phyloP scores from a whole-genome alignment of 2,329 filamentous ascomycete genomes.

The Venturia oleaginea region DNA sequence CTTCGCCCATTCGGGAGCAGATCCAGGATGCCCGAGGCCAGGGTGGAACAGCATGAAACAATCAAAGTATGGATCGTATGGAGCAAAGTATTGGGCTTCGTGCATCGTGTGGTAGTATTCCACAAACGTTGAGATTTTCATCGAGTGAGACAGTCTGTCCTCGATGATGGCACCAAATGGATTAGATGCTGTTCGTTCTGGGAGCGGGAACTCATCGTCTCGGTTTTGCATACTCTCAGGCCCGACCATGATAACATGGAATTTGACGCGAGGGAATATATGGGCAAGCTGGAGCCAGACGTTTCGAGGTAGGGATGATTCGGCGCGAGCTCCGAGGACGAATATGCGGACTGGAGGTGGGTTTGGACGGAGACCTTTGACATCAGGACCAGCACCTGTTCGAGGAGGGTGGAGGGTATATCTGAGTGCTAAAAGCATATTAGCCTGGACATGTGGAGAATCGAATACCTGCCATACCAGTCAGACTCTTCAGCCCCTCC shows the following conservation, averaged over 20 bases:
- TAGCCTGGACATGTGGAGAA: neutral
- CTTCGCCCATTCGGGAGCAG: slow-evolving; percentile 86
- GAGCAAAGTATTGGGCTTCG: slow-evolving; percentile 79
- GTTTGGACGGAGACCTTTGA: slow-evolving; percentile 73
- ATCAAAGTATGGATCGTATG: slow-evolving; percentile 97
- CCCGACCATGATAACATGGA: slow-evolving; percentile 90
- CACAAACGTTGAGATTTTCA: slow-evolving; percentile 97
- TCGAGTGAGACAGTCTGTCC: slow-evolving; percentile 73
- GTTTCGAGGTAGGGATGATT: slow-evolving; percentile 88
- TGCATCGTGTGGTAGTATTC: slow-evolving; percentile 98
- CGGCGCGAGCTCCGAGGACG: slow-evolving; percentile 88
- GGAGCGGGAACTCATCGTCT: slow-evolving; percentile 84
- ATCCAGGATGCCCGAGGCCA: slow-evolving; percentile 87
- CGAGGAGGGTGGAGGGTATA: slow-evolving; percentile 88
- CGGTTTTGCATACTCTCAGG: slow-evolving; percentile 94
- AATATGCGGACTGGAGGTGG: slow-evolving; percentile 88
- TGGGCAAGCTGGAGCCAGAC: slow-evolving; percentile 92
- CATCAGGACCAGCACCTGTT: slow-evolving; percentile 61
- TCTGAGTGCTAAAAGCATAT: slow-evolving; percentile 56
- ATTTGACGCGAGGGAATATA: slow-evolving; percentile 82
- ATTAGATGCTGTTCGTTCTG: slow-evolving; percentile 73
- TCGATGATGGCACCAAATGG: slow-evolving; percentile 93
- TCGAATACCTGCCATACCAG: slow-evolving; percentile 51
- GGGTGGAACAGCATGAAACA: slow-evolving; percentile 97
- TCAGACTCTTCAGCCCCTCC: slow-evolving; percentile 89